Evolutionary conservation across 2,329 filamentous ascomycete species (phyloP).

Genomic region (Aspergillus sojae): DNA sequence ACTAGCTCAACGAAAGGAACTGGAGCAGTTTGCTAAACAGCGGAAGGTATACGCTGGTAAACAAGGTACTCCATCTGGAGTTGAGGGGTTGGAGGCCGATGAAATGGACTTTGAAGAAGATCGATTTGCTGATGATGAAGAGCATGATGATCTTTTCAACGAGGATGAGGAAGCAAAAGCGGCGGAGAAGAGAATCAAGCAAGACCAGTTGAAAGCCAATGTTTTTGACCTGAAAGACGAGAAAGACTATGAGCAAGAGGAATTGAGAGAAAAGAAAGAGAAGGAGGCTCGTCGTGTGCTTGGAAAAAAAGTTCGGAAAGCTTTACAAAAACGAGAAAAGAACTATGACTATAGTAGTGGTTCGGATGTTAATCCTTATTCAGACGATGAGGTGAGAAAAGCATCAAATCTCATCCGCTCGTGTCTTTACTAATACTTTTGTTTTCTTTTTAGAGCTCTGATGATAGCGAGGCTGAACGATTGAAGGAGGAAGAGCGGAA

Average conservation of each 20-base stretch:
- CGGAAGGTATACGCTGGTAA: constrained; percentile 51
- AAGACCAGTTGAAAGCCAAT: constrained; percentile 84
- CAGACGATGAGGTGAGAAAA: constrained; percentile 51
- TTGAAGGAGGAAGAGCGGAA: constrained; percentile 63
- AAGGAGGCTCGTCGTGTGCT: constrained; percentile 69
- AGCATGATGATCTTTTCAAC: constrained; percentile 74
- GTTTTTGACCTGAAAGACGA: constrained; percentile 78
- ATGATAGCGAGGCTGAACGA: constrained; percentile 67
- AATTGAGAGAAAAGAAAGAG: constrained; percentile 64
- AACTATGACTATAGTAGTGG: constrained; percentile 84
- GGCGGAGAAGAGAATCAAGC: constrained; percentile 71
- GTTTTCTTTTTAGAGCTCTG: constrained; percentile 51
- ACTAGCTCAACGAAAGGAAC: constrained; percentile 57
- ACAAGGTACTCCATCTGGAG: constrained; percentile 46
- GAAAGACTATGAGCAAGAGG: constrained; percentile 68
- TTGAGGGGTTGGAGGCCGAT: constrained; percentile 60
- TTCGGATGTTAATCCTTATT: constrained; percentile 60
- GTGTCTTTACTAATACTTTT: constrained; percentile 26
- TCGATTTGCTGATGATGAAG: constrained; percentile 85
- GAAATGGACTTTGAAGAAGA: constrained; percentile 71
- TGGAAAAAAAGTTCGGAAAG: constrained; percentile 78
- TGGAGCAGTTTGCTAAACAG: constrained; percentile 57
- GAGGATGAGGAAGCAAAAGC: constrained; percentile 80
- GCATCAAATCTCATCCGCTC: background rate
- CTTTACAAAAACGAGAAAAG: constrained; percentile 80